phyloP scores from a whole-genome alignment of 768 basidiomycete genomes.

The Serendipita indica region DNA sequence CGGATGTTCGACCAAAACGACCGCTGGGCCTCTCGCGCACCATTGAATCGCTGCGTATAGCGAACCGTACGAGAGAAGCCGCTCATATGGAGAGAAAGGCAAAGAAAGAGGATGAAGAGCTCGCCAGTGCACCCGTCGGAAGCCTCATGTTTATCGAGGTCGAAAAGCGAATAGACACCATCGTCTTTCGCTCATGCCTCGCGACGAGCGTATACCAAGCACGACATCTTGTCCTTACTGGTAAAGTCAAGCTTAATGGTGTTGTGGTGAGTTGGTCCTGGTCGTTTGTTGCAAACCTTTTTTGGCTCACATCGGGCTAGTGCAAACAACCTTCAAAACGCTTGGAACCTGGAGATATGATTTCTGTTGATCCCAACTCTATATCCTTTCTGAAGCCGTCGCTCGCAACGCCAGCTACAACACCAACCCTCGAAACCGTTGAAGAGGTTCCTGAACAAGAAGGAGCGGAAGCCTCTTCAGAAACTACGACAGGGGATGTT shows the following conservation, averaged over 20 bases:
- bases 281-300: slow-evolving; percentile 9
- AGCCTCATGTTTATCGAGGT: slow-evolving; percentile 91
- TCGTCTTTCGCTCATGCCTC: slow-evolving; percentile 82
- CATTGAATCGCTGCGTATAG: not conserved
- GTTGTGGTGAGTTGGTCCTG: slow-evolving; percentile 44
- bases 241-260: slow-evolving; percentile 79
- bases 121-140: slow-evolving; percentile 75
- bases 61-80: slow-evolving; percentile 21
- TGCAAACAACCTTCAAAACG: slow-evolving; percentile 78
- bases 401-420: not conserved
- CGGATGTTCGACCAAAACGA: slow-evolving; percentile 61
- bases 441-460: not conserved
- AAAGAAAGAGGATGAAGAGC: slow-evolving; percentile 37
- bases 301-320: slow-evolving; percentile 7
- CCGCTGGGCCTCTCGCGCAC: slow-evolving; percentile 30
- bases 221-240: slow-evolving; percentile 69
- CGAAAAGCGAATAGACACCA: slow-evolving; percentile 86
- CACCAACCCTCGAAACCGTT: not conserved
- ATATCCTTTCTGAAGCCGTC: slow-evolving; percentile 49
- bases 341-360: slow-evolving; percentile 89
- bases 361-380: slow-evolving; percentile 69
- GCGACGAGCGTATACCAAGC: slow-evolving; percentile 84
- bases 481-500: slow-evolving; percentile 10
- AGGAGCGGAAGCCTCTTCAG: slow-evolving; percentile 9
- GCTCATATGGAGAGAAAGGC: slow-evolving; percentile 33